Percentiles rank a stretch among this genome's conserved stretches.
Evolutionary conservation across 2,329 filamentous ascomycete genomes (phyloP).

Genomic region (Alternaria sp.): DNA sequence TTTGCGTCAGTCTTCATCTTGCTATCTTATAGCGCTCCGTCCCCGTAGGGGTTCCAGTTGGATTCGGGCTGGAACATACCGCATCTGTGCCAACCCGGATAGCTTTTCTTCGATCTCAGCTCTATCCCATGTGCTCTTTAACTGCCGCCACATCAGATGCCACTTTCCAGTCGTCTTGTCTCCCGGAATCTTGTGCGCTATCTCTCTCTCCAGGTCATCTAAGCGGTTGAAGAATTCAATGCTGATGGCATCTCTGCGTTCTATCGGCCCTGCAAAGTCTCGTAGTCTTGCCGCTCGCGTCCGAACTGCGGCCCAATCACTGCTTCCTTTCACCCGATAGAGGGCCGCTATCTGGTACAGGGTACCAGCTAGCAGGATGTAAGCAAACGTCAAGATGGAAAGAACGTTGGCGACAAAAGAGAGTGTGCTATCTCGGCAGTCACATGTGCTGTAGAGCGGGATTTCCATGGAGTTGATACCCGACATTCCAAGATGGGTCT

Average conservation of each 20-base stretch:
- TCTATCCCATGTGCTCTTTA: neutral
- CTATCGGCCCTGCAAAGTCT: neutral
- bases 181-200: neutral
- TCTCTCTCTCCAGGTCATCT: neutral
- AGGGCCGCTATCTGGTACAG: no score
- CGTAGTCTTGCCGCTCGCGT: neutral
- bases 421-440: no score
- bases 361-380: no score
- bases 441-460: neutral
- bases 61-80: no score
- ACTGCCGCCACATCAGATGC: constrained; percentile 6
- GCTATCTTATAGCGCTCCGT: no score
- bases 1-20: neutral
- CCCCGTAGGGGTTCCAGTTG: no score
- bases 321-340: neutral
- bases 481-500: no score
- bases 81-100: neutral
- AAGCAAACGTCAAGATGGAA: no score
- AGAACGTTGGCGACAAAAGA: no score
- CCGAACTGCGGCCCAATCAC: neutral
- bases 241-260: neutral
- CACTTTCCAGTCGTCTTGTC: neutral
- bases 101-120: constrained; percentile 1
- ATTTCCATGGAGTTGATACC: no score
- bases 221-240: no score